Percentiles rank a stretch among this genome's conserved stretches.
Evolutionary conservation across 805 yeast genomes (phyloP).

Genomic region (Sugiyamaella boreocaroliniensis): DNA sequence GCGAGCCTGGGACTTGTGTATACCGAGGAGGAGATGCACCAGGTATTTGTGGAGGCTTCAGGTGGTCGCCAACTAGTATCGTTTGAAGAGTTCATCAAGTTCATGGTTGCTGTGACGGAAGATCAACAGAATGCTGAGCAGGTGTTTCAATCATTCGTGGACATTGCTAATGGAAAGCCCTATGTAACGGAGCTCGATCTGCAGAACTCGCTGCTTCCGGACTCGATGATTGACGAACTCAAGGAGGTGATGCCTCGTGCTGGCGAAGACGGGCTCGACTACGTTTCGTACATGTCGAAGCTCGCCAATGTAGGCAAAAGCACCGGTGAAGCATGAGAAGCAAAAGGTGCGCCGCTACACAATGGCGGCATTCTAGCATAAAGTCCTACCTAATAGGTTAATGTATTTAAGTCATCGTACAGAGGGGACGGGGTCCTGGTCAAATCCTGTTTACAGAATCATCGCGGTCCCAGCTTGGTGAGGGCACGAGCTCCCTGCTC

Average conservation of each 20-base stretch:
- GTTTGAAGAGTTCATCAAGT: conserved; percentile 30
- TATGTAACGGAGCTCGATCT: conserved; percentile 37
- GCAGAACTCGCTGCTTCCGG: conserved; percentile 32
- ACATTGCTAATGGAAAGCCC: conserved; percentile 36
- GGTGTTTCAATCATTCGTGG: conserved; percentile 35
- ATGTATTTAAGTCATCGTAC: background rate
- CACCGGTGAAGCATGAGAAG: background rate
- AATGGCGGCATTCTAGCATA: background rate
- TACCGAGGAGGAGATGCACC: conserved; percentile 31
- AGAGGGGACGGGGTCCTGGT: background rate
- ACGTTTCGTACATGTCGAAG: conserved; percentile 31
- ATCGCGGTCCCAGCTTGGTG: conserved; percentile 88
- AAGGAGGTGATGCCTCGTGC: conserved; percentile 27
- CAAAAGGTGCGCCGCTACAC: background rate
- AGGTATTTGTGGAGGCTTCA: conserved; percentile 32
- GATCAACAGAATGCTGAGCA: conserved; percentile 35
- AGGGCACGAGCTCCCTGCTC: conserved; percentile 88
- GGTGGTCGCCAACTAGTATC: conserved; percentile 24
- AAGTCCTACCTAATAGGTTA: background rate
- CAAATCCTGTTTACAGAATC: conserved; percentile 10
- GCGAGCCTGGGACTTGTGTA: conserved; percentile 37
- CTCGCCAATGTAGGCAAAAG: conserved; percentile 45
- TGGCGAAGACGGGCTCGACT: conserved; percentile 26
- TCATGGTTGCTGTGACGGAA: conserved; percentile 36
- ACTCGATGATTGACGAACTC: conserved; percentile 27